Base-by-base conservation (phyloP, 768 basidiomycete species). In the Phallus indusiatus region DNA sequence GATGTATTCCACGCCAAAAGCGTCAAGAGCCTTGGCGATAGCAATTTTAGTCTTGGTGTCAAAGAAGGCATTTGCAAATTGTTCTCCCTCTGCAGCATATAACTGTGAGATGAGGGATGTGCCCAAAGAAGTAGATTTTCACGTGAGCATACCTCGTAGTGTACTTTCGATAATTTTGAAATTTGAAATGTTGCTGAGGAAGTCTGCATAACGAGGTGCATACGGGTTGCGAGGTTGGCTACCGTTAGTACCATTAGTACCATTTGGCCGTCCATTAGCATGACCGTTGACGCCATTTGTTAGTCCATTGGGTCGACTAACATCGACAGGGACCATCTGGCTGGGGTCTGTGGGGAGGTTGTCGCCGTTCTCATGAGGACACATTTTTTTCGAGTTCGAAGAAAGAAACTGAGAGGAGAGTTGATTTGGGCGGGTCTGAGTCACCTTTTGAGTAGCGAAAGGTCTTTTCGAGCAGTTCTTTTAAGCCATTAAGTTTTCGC, bases 21-120 rank as follows among this genome's bases (percentile, higher is more conserved):
- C 94, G 78, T 97, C 94, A 60, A 98, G 85, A 14, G 94, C 94
- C 77, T 86, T 92, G 64, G 96, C 96, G 66, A 99, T 99, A 70
- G 94, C 94, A 70, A 97, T 96, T 83, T 99, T 99, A 75, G 94
- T 98, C 78, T 94, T 93, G 70, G 93, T 94, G 70, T 96, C 95
- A 71, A 98, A 99, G 81, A 99, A 99, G 56, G 96, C 95, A 70
- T 98, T 99, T 63, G 96, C 96, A 67, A 99, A 99, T 72, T 99
- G 94, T 72, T 96, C 94, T 60, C 94, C 94, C 87, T 96, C 94
- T 95, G 66, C 42, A 54, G 46, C 61, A 42, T 37, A 14, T 54
- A 34, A 33, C 60, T 51, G 60, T 35, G 61, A 33, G 68, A 47
- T 57, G 56, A 24, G 33, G n/a, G 14, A 20, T 18, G 4, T 51